Percentiles rank a stretch among this genome's conserved stretches.
Evolutionary conservation across 1,284 basidiomycete species (phyloP).

Genomic region (Ceratobasidium sp.): DNA sequence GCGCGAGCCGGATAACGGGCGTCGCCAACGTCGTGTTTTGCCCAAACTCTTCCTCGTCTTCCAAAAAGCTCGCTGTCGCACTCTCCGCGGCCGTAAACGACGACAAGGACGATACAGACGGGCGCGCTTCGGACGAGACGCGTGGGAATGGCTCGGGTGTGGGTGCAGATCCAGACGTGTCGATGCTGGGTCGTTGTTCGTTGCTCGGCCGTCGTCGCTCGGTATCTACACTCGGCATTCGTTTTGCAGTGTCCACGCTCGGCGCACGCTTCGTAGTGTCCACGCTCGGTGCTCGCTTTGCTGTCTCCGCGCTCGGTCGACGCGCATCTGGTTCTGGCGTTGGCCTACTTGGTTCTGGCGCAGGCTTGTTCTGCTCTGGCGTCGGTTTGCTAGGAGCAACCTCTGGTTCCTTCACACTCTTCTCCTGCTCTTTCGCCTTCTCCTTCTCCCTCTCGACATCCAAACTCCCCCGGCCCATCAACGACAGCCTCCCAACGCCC

Average conservation of each 20-base stretch:
- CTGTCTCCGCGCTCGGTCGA: slow-evolving; percentile 1
- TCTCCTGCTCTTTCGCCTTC: slow-evolving; percentile 3
- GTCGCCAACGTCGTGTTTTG: slow-evolving; percentile 12
- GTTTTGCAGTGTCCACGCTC: not conserved
- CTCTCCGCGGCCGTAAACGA: not conserved
- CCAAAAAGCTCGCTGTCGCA: slow-evolving; percentile 10
- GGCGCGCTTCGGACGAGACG: not conserved
- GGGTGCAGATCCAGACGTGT: not conserved
- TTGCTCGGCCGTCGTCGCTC: slow-evolving; percentile 2
- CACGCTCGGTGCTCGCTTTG: not conserved
- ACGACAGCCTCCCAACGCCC: slow-evolving; percentile 48
- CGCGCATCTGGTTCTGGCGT: no score
- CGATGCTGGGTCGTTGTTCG: not conserved
- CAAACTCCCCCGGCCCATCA: slow-evolving; percentile 8
- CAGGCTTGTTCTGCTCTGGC: slow-evolving; percentile 38
- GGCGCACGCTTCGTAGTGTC: not conserved
- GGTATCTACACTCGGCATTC: not conserved
- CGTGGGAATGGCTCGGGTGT: slow-evolving; percentile 7
- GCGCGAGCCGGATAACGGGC: slow-evolving; percentile 29
- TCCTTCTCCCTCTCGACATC: not conserved
- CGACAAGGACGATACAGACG: slow-evolving; percentile 1
- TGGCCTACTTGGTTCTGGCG: slow-evolving; percentile 47
- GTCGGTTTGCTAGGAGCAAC: not conserved
- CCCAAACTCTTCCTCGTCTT: slow-evolving; percentile 25
- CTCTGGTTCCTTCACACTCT: slow-evolving; percentile 49